Evolutionary conservation across 768 basidiomycete genomes (phyloP).

Genomic region (Leccinum disarticulatum): DNA sequence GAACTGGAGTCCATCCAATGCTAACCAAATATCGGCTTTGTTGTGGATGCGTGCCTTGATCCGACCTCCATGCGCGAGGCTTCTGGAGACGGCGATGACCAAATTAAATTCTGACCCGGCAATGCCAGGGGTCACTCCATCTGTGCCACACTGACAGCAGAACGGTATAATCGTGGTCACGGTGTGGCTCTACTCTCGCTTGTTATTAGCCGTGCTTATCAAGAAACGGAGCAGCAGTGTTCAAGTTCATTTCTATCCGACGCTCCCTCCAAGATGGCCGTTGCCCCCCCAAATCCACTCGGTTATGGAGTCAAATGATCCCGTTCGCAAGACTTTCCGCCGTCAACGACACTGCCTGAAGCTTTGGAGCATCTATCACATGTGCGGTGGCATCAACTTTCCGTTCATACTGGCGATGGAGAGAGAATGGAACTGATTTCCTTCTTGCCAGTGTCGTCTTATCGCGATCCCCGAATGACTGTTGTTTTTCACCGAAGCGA

Average conservation of each 20-base stretch:
- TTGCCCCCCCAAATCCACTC: not conserved
- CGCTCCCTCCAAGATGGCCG: not conserved
- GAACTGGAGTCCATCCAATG: not conserved
- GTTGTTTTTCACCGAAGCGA: not conserved
- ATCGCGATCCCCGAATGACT: not conserved
- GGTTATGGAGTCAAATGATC: not conserved
- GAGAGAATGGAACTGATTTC: not conserved
- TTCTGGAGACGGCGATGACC: not conserved
- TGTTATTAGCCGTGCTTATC: not conserved
- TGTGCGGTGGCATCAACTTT: not conserved
- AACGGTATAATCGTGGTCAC: not conserved
- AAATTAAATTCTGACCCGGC: not conserved
- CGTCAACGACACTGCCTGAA: not conserved
- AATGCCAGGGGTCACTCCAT: not conserved
- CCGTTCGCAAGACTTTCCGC: not conserved
- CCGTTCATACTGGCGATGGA: not conserved
- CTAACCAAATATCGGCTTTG: not conserved
- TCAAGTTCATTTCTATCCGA: not conserved
- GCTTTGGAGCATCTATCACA: not conserved
- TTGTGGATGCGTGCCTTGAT: not conserved
- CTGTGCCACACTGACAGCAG: not conserved
- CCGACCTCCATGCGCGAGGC: slow-evolving; percentile 4
- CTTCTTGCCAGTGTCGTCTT: too few species aligned
- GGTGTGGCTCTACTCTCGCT: not conserved
- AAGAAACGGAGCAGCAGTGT: not conserved